Base-by-base conservation (phyloP, 1,284 basidiomycete genomes). In the Porogramme epimiltina region DNA sequence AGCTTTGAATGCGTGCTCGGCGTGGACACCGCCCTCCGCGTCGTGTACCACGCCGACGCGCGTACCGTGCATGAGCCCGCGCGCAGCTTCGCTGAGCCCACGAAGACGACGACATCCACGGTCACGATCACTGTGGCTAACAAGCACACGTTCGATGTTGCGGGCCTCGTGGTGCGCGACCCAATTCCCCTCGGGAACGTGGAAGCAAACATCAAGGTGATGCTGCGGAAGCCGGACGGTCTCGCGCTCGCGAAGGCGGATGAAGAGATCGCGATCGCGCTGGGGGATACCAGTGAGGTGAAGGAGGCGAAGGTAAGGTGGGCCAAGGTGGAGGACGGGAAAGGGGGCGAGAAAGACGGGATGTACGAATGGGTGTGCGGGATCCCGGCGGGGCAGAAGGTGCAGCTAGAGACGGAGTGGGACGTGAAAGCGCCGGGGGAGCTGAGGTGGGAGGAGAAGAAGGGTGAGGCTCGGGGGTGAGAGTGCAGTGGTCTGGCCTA, bases 1-100 rank as follows among this genome's bases (percentile, higher is more conserved):
- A 72, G 68, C 11, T 84, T 85, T 67, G 63, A 68, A 23, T 82
- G 80, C 66, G 77, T 78, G 4, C 73, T 85, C 18, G 82, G 82
- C 19, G 67, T 73, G 28, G 82, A 84, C 63, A 58, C 75, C 3
- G 71, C 68, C 19, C 42, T 52, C 42, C 37, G 28, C 20, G 46
- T 52, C 31, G 23, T 37, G 5, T 52, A 41, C 42, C 15, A 22
- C 22, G 18, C 43, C 19, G 40, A 45, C 25, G 40, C 43, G 13
- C 43, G 66, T 34, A 69, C 67, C 6, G 64, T 65, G 44, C 65
- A 69, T 43, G 66, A 68, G 13, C 58, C 48, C 3, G 38, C 19
- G 20, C 49, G 43, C 20, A 45, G 45, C 3, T 82, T 80, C 64
- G 59, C 73, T 22, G 80, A 81, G 56, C 67, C 67, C 33, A 68